phyloP scores from a whole-genome alignment of 2,329 filamentous ascomycete genomes.

The Arthrobotrys iridis region DNA sequence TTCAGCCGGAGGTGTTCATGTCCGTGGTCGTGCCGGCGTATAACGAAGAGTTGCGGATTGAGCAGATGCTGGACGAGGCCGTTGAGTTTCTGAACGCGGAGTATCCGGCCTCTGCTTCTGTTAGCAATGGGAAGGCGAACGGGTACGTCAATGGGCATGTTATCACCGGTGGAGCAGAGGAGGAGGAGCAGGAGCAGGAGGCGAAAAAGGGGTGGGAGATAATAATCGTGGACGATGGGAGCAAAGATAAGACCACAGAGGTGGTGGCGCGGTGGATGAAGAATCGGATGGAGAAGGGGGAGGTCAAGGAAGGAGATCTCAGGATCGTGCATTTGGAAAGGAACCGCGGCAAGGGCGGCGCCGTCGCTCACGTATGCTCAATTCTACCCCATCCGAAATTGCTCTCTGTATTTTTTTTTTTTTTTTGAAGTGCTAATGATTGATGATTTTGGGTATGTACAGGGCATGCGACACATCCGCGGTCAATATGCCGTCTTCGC shows the following conservation, averaged over 20 bases:
- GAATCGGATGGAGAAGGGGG: constrained; percentile 68
- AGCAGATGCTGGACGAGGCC: constrained; percentile 87
- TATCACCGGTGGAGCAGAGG: background rate
- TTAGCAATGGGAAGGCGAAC: constrained; percentile 16
- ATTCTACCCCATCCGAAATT: too few relatives aligned
- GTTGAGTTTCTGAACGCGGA: constrained; percentile 74
- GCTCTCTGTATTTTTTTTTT: background rate
- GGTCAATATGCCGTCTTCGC: constrained; percentile 92
- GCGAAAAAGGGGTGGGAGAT: constrained; percentile 81
- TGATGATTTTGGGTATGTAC: too few relatives aligned
- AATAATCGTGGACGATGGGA: constrained; percentile 88
- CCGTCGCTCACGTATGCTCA: constrained; percentile 77
- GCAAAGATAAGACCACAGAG: constrained; percentile 80
- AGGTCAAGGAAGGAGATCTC: constrained; percentile 78
- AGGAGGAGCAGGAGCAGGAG: constrained; percentile 58
- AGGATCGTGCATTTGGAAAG: constrained; percentile 79
- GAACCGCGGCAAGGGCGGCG: constrained; percentile 94
- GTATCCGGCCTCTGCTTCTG: too few relatives aligned
- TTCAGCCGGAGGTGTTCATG: constrained; percentile 75
- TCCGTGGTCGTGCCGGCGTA: constrained; percentile 94
- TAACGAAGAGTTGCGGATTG: constrained; percentile 87
- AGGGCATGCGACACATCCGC: constrained; percentile 86
- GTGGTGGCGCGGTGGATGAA: constrained; percentile 83
- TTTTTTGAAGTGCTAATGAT: background rate
- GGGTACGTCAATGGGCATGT: constrained; percentile 27